Evolutionary conservation across 495 filamentous ascomycete species (phyloP), one percentile per base, ranked within the genome.

Genomic region (Trichocladium antarcticum): DNA sequence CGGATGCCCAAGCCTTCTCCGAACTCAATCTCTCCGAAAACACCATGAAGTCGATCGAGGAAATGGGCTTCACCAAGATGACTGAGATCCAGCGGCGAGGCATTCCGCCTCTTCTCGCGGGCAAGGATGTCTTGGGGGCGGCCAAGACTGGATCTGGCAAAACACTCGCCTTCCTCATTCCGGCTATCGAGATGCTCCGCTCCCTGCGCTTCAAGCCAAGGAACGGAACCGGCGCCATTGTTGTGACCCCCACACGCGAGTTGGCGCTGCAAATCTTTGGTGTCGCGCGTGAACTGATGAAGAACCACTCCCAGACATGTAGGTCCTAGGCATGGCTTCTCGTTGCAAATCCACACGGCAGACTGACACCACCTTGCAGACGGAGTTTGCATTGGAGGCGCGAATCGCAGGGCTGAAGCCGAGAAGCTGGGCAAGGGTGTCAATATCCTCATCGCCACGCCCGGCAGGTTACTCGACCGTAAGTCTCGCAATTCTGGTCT

Each of bases 141-240:
- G 92, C 92, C 32, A 97, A 98, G 73, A 98, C 92, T 0, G 92
- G 92, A 8, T 90, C 85, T 14, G 92, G 92, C 58, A 98, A 98
- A 74, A 98, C 92, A 1, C 66, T 98, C 38, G 82, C 90, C 15
- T 98, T 98, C 68, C 70, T 98, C 56, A 94, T 97, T 31, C 92
- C 92, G 20, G 89, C 87, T 0, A 75, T 97, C 17, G 92, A 98
- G 70, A 95, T 97, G 85, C 77, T 98, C 34, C 81, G 79, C 62
- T 84, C 89, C 0, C 71, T 98, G 57, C 79, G 83, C 43, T 97
- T 95, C 74, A 94, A 93, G 64, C 58, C 61, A 6, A 51, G 78
- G 39, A 80, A 79, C 70, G 84, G 87, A 57, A 90, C 87, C 42
- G 89, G 90, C 50, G 87, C 83, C 40, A 82, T 94, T 40, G 77